Evolutionary conservation across 345 rosid species (phyloP).

Genomic region (Syzygium aromaticum): DNA sequence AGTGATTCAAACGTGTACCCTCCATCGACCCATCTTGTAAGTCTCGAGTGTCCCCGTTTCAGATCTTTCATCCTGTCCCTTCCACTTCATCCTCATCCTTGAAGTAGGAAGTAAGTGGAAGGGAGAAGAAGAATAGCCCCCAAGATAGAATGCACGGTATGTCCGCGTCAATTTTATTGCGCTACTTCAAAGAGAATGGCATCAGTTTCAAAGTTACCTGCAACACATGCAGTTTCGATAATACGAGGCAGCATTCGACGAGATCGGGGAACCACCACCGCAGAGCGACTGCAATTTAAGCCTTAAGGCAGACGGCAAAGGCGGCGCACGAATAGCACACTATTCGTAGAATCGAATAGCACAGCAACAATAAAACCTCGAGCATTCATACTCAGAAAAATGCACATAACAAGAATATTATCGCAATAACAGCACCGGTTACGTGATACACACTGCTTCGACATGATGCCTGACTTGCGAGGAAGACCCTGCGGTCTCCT

Average conservation of each 20-base stretch:
- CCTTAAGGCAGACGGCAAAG: neutral
- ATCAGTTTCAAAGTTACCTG: no score
- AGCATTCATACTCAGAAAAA: neutral
- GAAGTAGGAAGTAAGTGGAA: no score
- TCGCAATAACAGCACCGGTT: neutral
- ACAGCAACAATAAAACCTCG: neutral
- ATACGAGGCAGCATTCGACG: neutral
- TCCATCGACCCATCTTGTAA: neutral
- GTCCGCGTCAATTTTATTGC: no score
- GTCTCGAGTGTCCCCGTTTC: neutral
- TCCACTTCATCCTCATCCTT: neutral
- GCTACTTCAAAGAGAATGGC: no score
- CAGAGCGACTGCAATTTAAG: neutral
- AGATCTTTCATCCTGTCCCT: neutral
- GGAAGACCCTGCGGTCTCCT: slow-evolving; percentile 51
- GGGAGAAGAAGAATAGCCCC: no score
- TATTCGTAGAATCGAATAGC: neutral
- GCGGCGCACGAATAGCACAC: neutral
- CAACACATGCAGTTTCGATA: neutral
- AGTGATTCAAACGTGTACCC: neutral
- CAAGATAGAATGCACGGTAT: no score
- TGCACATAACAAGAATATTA: neutral
- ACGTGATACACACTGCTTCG: slow-evolving; percentile 22
- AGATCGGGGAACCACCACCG: neutral
- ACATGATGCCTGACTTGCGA: slow-evolving; percentile 43